Evolutionary conservation across 345 rosid species (phyloP).

Genomic region (Acer campestre): DNA sequence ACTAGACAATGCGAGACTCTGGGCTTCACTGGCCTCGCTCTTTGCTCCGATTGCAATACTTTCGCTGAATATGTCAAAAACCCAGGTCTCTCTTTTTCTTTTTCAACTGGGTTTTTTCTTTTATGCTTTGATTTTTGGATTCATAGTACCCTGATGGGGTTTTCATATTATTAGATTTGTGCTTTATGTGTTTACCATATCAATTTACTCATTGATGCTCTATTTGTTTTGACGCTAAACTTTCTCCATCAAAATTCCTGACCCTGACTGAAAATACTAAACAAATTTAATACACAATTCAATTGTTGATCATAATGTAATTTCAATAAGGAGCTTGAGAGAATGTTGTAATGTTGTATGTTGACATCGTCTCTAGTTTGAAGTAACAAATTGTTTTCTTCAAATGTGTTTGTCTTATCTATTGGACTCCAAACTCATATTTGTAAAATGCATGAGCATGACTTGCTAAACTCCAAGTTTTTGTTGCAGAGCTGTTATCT

Average conservation of each 20-base stretch:
- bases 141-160: background rate
- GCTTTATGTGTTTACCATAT: no score
- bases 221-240: background rate
- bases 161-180: no score
- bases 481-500: conserved; percentile 79
- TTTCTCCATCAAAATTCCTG: background rate
- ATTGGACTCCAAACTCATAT: background rate
- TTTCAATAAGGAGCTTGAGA: background rate
- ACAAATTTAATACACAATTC: no score
- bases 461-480: conserved; percentile 20
- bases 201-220: background rate
- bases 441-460: background rate
- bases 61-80: conserved; percentile 88
- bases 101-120: background rate
- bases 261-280: no score
- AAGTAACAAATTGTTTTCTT: background rate
- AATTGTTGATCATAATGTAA: background rate
- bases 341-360: conserved; percentile 3
- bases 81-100: conserved; percentile 48
- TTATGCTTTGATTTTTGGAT: conserved; percentile 8
- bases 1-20: conserved; percentile 78
- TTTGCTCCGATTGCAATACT: conserved; percentile 92
- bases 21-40: conserved; percentile 94
- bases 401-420: background rate
- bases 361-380: background rate